Evolutionary conservation across 352 stramenopile genomes (phyloP), one percentile per base, ranked within the genome.

Genomic region (Phytopythium litorale): DNA sequence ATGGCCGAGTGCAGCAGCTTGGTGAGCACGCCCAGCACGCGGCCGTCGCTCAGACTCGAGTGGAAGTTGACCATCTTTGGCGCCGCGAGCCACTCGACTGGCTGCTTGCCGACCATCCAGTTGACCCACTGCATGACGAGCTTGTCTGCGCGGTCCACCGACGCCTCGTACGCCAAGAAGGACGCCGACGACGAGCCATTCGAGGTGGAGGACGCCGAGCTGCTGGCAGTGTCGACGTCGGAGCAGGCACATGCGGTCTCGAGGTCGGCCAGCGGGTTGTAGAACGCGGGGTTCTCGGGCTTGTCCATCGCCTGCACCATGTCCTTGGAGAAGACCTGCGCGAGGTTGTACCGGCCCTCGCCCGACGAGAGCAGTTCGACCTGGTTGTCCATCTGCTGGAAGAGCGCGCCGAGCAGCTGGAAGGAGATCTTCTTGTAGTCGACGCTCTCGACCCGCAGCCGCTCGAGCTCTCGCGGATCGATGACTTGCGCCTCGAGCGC

Each of bases 51-150:
- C 35, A 93, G 57, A 42, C 83, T 91, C 9, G 79, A 75, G 66
- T 85, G 70, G 46, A 90, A 90, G 45, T 93, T 90, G 56, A 73
- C 67, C 60, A 93, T 86, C 18, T 69, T 70, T 1, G 76, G 64
- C 4, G 68, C 66, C 6, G 58, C 35, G 28, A 92, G 38, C 81
- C 84, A 91, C 16, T 91, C 81, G 13, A 60, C 37, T 3, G 72
- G 65, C 50, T 84, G 72, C 58, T 65, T 64, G 16, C 76, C 72
- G 28, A 90, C 45, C 16, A 92, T 57, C 28, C 65, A 70, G 60
- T 92, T 92, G 46, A 79, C 81, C 84, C 84, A 92, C 62, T 92
- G 81, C 35, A 84, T 83, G 12, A 92, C 45, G 61, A 92, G 88
- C 35, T 71, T 76, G 55, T 92, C 84, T 0, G 84, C 81, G 18